Evolutionary conservation across 106 monocot genomes (phyloP).

Genomic region (Phalaenopsis aphrodite): DNA sequence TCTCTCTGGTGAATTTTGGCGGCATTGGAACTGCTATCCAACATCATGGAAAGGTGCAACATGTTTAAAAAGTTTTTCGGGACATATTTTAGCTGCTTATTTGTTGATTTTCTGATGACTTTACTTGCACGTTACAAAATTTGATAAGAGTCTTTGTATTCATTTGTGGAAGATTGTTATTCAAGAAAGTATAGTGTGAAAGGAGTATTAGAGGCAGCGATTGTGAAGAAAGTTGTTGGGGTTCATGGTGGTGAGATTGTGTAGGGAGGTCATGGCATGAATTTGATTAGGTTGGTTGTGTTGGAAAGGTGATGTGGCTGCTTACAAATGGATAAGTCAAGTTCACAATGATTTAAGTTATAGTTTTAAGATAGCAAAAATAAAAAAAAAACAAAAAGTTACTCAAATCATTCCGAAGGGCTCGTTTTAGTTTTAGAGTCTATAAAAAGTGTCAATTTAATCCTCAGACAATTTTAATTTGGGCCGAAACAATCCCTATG

Average conservation of each 20-base stretch:
- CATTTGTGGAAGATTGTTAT: no score
- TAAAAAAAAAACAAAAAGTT: no score
- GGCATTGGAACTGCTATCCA: slow-evolving; percentile 93
- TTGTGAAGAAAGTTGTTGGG: neutral
- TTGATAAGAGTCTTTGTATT: neutral
- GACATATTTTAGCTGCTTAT: neutral
- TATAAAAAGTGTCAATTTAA: no score
- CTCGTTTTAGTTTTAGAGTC: no score
- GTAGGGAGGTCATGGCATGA: neutral
- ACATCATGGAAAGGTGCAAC: slow-evolving; percentile 87
- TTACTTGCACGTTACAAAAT: neutral
- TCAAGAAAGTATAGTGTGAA: no score
- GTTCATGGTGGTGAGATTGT: neutral
- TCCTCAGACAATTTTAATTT: no score
- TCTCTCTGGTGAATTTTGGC: slow-evolving; percentile 82
- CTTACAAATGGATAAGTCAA: neutral
- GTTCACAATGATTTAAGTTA: no score
- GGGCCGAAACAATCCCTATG: no score
- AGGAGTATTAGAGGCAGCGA: neutral
- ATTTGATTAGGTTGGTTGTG: neutral
- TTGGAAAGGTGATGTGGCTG: neutral
- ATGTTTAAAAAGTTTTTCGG: neutral
- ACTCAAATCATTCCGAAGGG: no score
- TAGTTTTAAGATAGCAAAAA: no score
- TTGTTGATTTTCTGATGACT: slow-evolving; percentile 1